Evolutionary conservation across 805 yeast species (phyloP), one percentile per base, ranked within the genome.

Genomic region (Candida qinlingensis): DNA sequence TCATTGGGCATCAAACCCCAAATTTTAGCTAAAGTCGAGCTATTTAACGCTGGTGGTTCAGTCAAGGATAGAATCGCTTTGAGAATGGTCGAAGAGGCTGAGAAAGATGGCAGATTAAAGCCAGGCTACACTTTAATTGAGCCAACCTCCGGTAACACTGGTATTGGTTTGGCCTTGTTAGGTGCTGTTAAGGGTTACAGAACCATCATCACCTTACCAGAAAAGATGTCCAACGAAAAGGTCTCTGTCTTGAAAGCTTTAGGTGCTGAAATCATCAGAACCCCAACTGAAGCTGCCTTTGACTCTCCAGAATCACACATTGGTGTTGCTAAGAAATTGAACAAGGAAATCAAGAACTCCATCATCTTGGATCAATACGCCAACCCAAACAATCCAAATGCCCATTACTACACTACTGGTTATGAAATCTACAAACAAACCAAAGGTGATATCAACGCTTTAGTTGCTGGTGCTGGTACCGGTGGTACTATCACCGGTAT

Each of bases 251-350:
- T 87, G 65, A 87, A 87, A 68, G 96, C 95, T 6, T 74, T 87
- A 51, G 96, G 96, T 50, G 96, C 96, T 33, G 96, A 87, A 66
- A 87, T 87, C 63, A 83, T 87, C 56, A 80, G 96, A 73, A 87
- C 96, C 10, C 96, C 96, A 45, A 87, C 91, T 30, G 95, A 85
- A 63, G 96, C 96, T 40, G 95, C 96, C 3, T 87, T 90, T 88
- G 96, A 87, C 60, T 79, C 95, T 42, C 96, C 96, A 40, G 96
- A 88, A 66, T 83, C 91, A 33, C 96, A 87, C 62, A 87, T 87
- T 63, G 96, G 96, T 55, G 96, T 87, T 37, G 96, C 96, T 47
- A 77, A 74, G 64, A 81, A 83, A 56, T 74, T 87, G 62, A 88
- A 87, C 63, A 80, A 79, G 64, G 96, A 87, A 69, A 85, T 87